Evolutionary conservation across 352 stramenopile genomes (phyloP), one percentile per base, ranked within the genome.

Genomic region (Pythium diclinum): DNA sequence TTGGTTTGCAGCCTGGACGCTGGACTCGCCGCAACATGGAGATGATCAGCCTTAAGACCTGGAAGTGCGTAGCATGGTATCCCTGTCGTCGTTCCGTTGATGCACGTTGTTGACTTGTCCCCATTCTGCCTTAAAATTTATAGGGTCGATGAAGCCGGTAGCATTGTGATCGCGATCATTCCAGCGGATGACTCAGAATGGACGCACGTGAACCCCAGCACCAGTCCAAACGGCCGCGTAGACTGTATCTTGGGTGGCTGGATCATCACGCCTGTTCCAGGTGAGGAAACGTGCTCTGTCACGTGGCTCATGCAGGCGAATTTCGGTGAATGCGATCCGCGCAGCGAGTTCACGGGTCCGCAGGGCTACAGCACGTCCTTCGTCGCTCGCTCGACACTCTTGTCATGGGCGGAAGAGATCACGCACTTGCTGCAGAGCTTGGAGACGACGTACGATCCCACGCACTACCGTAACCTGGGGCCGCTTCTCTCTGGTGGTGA

Each of bases 231-330:
- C 21, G 65, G 53, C 14, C 79, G 81, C 8, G 79, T 88, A 1
- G 83, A 91, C 42, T 89, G 77, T 56, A 77, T 93, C 63, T 64
- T 91, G 6, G 79, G 80, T 4, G 82, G 84, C 21, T 93, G 79
- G 77, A 56, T 91, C 44, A 78, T 92, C 48, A 76, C 76, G 1
- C 83, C 81, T 16, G 85, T 80, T 6, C 72, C 77, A 8, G 75
- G 75, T 7, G 77, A 89, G 48, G 79, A 87, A 21, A 82, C 79
- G 2, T 91, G 80, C 51, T 82, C 70, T 0, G 79, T 91, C 11
- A 91, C 81, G 23, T 90, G 82, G 84, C n/a, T 93, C n/a, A 83
- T 89, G 74, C 81, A 93, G 58, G 77, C 70, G 28, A 90, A 93
- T 66, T 91, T 91, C 54, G 78, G 78, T 14, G 68, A 84, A 51